Evolutionary conservation across 78 protist species (phyloP).

Genomic region (Speleostelium caveatum): DNA sequence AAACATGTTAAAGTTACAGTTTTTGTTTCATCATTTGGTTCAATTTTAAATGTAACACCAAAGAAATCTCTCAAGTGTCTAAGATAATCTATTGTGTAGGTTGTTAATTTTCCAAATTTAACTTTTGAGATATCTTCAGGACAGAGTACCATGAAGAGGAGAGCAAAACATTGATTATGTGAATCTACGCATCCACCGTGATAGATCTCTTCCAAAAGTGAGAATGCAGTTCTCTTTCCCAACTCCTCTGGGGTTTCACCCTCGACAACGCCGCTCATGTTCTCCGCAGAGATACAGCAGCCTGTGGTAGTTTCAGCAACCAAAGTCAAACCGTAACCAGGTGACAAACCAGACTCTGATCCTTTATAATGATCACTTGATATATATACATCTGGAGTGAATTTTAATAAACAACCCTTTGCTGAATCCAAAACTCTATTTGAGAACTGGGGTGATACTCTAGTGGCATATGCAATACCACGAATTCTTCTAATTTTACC

Average conservation of each 20-base stretch:
- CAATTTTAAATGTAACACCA: slow-evolving; percentile 80
- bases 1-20: slow-evolving; percentile 80
- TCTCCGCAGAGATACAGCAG: slow-evolving; percentile 83
- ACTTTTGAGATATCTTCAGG: slow-evolving; percentile 95
- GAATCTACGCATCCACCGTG: slow-evolving; percentile 94
- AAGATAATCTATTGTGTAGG: slow-evolving; percentile 74
- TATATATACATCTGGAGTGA: slow-evolving; percentile 94
- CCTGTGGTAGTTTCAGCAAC: slow-evolving; percentile 95
- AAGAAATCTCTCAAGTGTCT: slow-evolving; percentile 75
- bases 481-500: slow-evolving; percentile 94
- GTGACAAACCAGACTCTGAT: slow-evolving; percentile 88
- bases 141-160: slow-evolving; percentile 91
- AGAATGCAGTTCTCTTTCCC: slow-evolving; percentile 80
- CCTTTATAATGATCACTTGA: slow-evolving; percentile 95
- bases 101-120: slow-evolving; percentile 88
- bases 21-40: slow-evolving; percentile 52
- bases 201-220: slow-evolving; percentile 80
- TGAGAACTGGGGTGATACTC: slow-evolving; percentile 90
- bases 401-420: slow-evolving; percentile 79
- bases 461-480: slow-evolving; percentile 91
- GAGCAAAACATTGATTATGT: slow-evolving; percentile 85
- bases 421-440: slow-evolving; percentile 89
- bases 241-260: slow-evolving; percentile 90
- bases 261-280: background rate
- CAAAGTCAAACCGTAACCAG: slow-evolving; percentile 92